Evolutionary conservation across 768 basidiomycete genomes (phyloP).

Genomic region (Phaeotremella skinneri): DNA sequence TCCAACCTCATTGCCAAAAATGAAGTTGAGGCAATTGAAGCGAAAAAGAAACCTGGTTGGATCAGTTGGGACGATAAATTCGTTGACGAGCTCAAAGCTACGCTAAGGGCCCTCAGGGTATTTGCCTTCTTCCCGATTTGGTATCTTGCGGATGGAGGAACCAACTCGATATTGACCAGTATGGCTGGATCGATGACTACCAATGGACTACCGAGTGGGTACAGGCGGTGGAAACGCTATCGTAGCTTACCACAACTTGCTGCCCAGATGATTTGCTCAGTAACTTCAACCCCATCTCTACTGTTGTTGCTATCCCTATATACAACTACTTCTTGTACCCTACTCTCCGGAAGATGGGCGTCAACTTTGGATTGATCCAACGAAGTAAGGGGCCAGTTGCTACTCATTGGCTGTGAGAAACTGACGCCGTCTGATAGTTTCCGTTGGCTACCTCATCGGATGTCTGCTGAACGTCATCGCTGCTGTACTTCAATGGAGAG

Average conservation of each 20-base stretch:
- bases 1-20: slow-evolving; percentile 14
- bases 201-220: slow-evolving; percentile 21
- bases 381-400: slow-evolving; percentile 6
- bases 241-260: neutral
- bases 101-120: slow-evolving; percentile 37
- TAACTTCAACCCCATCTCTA: slow-evolving; percentile 44
- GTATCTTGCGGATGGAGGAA: slow-evolving; percentile 39
- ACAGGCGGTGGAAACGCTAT: neutral
- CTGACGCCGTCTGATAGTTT: slow-evolving; percentile 15
- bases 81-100: slow-evolving; percentile 40
- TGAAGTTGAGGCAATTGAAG: slow-evolving; percentile 7
- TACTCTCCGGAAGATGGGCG: slow-evolving; percentile 26
- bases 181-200: slow-evolving; percentile 43
- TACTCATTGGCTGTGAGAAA: neutral
- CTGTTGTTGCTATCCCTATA: slow-evolving; percentile 32
- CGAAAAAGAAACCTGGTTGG: slow-evolving; percentile 9
- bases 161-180: slow-evolving; percentile 35
- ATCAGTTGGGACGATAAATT: slow-evolving; percentile 46
- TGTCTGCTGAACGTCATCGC: slow-evolving; percentile 31
- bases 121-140: slow-evolving; percentile 43
- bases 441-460: slow-evolving; percentile 11
- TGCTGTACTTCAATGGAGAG: slow-evolving; percentile 41
- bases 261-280: slow-evolving; percentile 44
- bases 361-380: slow-evolving; percentile 14
- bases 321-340: slow-evolving; percentile 43